phyloP scores from a whole-genome alignment of 2,329 filamentous ascomycete species.

The Colletotrichum sp. region DNA sequence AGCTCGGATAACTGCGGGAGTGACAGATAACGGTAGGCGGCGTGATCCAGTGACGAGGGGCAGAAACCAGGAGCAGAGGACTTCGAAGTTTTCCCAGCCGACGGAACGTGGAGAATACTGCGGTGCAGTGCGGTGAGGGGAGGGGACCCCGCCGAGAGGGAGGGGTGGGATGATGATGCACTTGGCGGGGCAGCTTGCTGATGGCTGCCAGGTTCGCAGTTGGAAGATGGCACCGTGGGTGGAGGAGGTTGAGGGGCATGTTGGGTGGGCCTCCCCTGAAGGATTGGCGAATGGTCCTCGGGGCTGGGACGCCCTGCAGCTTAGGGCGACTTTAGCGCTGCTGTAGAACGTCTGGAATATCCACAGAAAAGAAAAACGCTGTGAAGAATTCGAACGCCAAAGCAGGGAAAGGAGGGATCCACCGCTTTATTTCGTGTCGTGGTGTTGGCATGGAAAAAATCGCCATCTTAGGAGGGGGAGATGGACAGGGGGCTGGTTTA shows the following conservation, averaged over 20 bases:
- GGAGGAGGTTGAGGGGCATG: not conserved
- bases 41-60: not conserved
- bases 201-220: not conserved
- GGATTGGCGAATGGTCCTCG: not conserved
- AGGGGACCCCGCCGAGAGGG: slow-evolving; percentile 6
- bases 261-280: not conserved
- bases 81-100: slow-evolving; percentile 8
- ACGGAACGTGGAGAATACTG: not conserved
- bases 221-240: not conserved
- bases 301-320: not conserved
- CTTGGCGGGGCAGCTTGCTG: not conserved
- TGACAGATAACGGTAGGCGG: slow-evolving; percentile 1
- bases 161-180: slow-evolving; percentile 17
- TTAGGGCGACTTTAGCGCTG: not conserved
- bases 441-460: not conserved
- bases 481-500: not conserved
- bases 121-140: not conserved
- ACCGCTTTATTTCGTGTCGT: not conserved
- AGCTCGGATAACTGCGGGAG: slow-evolving; percentile 3
- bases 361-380: not conserved
- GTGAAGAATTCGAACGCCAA: not conserved
- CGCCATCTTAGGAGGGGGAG: not conserved
- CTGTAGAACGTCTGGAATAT: not conserved
- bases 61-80: not conserved
- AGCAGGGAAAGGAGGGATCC: not conserved